Conservation (phyloP, 495 filamentous ascomycete genomes). For the Cladorrhinum samala region DNA sequence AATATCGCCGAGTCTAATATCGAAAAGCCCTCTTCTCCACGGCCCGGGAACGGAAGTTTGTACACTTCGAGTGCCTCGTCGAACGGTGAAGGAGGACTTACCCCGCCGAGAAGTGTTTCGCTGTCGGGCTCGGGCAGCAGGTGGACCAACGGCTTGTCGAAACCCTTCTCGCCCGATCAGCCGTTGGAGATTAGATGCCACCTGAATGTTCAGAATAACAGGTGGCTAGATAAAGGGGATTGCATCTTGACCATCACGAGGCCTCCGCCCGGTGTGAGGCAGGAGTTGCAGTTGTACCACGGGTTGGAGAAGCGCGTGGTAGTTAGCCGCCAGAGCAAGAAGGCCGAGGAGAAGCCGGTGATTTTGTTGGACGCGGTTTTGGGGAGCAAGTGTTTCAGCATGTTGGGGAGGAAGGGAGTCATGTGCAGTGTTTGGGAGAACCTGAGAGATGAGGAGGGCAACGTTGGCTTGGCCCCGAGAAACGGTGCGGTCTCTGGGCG, state of each 20-base stretch:
- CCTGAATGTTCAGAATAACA: slow-evolving; percentile 63
- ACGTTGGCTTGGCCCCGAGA: slow-evolving; percentile 57
- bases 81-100: slow-evolving; percentile 39
- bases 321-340: slow-evolving; percentile 48
- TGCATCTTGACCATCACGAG: slow-evolving; percentile 77
- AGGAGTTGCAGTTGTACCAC: slow-evolving; percentile 44
- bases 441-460: slow-evolving; percentile 60
- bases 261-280: slow-evolving; percentile 51
- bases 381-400: slow-evolving; percentile 75
- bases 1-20: slow-evolving; percentile 62
- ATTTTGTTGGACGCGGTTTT: slow-evolving; percentile 78
- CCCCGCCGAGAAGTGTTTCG: slow-evolving; percentile 51
- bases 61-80: slow-evolving; percentile 51
- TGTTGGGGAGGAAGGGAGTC: slow-evolving; percentile 76
- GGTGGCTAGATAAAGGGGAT: slow-evolving; percentile 87
- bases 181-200: slow-evolving; percentile 75
- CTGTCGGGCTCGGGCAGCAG: slow-evolving; percentile 39
- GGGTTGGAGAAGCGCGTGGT: slow-evolving; percentile 78
- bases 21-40: slow-evolving; percentile 30
- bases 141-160: slow-evolving; percentile 41
- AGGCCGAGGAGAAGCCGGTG: slow-evolving; percentile 58
- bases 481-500: slow-evolving; percentile 67
- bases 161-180: slow-evolving; percentile 25
- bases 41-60: slow-evolving; percentile 51
- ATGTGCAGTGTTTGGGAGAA: slow-evolving; percentile 84